These are phyloP conservation scores for Giardia muris DNA, from an alignment of 208 protist genomes.

Conservation along the genomic window DNA sequence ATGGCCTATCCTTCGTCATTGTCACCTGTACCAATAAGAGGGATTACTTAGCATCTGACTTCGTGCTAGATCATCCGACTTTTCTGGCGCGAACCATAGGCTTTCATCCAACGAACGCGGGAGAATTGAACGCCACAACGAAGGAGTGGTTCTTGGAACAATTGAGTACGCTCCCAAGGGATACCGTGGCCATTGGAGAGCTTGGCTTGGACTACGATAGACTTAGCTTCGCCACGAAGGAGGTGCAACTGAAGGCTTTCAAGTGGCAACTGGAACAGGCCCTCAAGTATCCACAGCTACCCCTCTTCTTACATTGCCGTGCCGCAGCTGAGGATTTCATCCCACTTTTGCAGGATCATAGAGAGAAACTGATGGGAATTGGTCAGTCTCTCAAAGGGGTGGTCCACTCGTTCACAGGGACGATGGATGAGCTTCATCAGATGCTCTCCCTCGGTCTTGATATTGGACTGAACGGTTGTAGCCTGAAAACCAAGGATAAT, in stretches of 20 bases:
- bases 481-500: neutral
- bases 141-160: no score
- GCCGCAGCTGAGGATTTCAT: neutral
- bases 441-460: neutral
- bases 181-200: neutral
- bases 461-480: conserved; percentile 16
- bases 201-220: conserved; percentile 12
- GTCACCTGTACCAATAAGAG: neutral
- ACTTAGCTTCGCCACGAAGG: neutral
- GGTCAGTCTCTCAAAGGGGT: conserved; percentile 5
- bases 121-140: neutral
- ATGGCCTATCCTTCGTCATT: neutral
- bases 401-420: conserved; percentile 15
- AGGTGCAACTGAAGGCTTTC: neutral
- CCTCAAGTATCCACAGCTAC: neutral
- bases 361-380: neutral
- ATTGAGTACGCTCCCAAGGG: neutral
- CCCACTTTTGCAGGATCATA: neutral
- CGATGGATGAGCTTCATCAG: neutral
- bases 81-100: neutral
- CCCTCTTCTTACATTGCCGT: conserved; percentile 11
- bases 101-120: neutral
- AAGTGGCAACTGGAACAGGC: neutral
- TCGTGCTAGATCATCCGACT: neutral
- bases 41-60: neutral